Conservation (phyloP, 768 basidiomycete genomes). For the Tricholoma hemisulphureum region DNA sequence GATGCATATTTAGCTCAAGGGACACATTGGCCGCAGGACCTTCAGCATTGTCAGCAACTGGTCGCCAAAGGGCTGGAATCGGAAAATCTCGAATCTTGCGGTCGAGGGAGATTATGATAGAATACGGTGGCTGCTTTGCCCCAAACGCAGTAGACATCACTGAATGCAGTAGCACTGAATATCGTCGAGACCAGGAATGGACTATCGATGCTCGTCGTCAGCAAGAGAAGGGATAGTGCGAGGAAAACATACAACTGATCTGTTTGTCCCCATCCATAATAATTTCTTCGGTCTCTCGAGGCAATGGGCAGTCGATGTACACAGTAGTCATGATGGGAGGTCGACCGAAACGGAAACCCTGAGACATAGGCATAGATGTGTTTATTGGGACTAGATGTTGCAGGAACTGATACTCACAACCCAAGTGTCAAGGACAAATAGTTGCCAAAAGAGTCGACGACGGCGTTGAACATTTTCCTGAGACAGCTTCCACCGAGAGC, state of each 20-base stretch:
- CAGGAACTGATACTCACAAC: constrained; percentile 37
- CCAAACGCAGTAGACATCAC: constrained; percentile 53
- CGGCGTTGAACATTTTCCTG: constrained; percentile 45
- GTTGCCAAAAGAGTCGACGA: constrained; percentile 62
- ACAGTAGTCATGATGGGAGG: constrained; percentile 53
- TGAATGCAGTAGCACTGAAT: constrained; percentile 49
- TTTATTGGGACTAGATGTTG: background rate
- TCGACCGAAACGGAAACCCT: constrained; percentile 65
- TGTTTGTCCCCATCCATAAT: constrained; percentile 35
- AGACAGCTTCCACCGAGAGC: constrained; percentile 58
- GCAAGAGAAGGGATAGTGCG: background rate
- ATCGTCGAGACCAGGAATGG: constrained; percentile 56
- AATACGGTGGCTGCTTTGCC: constrained; percentile 50
- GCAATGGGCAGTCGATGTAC: constrained; percentile 58
- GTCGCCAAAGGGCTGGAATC: constrained; percentile 47
- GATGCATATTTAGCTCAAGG: constrained; percentile 36
- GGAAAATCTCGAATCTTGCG: constrained; percentile 59
- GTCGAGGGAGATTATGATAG: constrained; percentile 55
- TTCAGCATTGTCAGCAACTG: constrained; percentile 25
- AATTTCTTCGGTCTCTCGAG: constrained; percentile 38
- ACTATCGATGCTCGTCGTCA: constrained; percentile 33
- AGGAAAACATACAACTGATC: constrained; percentile 39
- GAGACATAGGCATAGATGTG: background rate
- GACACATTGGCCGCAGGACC: constrained; percentile 10
- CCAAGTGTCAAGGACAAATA: constrained; percentile 65